Evolutionary conservation across 495 filamentous ascomycete genomes (phyloP).

Genomic region (Stereocaulon alpinum): DNA sequence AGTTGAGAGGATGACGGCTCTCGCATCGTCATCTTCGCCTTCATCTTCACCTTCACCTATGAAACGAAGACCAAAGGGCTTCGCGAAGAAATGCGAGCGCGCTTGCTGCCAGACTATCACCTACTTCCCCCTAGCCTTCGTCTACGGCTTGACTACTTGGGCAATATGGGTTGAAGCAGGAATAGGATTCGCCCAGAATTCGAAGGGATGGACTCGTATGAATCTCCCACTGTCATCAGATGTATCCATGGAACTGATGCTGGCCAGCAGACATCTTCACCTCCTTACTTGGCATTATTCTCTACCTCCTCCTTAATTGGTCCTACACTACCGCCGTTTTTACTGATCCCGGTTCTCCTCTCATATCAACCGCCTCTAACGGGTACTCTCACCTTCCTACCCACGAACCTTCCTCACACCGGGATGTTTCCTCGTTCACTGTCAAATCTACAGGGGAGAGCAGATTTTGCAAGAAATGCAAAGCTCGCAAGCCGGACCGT

Average conservation of each 20-base stretch:
- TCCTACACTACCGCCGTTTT: slow-evolving; percentile 89
- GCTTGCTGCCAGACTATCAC: slow-evolving; percentile 66
- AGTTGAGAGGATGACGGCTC: slow-evolving; percentile 7
- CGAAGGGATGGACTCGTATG: slow-evolving; percentile 12
- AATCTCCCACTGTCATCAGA: slow-evolving; percentile 30
- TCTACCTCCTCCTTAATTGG: slow-evolving; percentile 76
- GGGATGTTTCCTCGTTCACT: slow-evolving; percentile 47
- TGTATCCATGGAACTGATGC: slow-evolving; percentile 4
- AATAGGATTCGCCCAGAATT: slow-evolving; percentile 50
- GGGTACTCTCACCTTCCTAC: slow-evolving; percentile 57
- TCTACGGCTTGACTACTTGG: slow-evolving; percentile 85
- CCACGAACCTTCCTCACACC: slow-evolving; percentile 49
- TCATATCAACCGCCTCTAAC: slow-evolving; percentile 36
- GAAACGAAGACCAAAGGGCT: slow-evolving; percentile 41
- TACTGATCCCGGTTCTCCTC: slow-evolving; percentile 68
- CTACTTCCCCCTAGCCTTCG: slow-evolving; percentile 84
- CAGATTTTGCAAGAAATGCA: slow-evolving; percentile 95
- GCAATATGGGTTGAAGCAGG: slow-evolving; percentile 76
- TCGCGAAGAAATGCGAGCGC: slow-evolving; percentile 70
- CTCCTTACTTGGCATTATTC: slow-evolving; percentile 50
- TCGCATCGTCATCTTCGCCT: slow-evolving; percentile 29
- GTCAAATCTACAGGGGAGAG: slow-evolving; percentile 80
- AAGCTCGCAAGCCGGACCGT: slow-evolving; percentile 85
- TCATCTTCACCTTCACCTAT: slow-evolving; percentile 40
- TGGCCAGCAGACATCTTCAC: slow-evolving; percentile 30